A percentile compares a stretch with the other conserved stretches of the same genome.
Evolutionary conservation across 306 rosid genomes (phyloP).

Genomic region (Rosa chinensis): DNA sequence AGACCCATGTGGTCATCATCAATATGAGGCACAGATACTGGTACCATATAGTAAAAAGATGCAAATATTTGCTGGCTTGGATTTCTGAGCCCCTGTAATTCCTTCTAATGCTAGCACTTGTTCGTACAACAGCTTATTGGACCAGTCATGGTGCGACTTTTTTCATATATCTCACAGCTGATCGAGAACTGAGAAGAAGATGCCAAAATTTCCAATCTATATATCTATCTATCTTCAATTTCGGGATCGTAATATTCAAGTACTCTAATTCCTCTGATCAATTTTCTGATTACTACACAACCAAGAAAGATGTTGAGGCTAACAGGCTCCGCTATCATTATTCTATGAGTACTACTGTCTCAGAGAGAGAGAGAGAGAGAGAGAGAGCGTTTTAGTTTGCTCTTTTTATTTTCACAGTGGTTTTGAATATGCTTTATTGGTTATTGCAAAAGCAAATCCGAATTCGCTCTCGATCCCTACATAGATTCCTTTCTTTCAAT

Average conservation of each 20-base stretch:
- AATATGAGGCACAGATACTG: background rate
- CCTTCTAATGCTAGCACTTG: background rate
- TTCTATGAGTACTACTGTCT: slow-evolving; percentile 7
- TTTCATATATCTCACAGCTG: background rate
- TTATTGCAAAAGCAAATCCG: slow-evolving; percentile 58
- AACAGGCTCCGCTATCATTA: background rate
- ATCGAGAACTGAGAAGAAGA: background rate
- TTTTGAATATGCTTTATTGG: slow-evolving; percentile 51
- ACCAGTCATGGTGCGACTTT: background rate
- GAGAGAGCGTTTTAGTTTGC: background rate
- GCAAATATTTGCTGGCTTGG: slow-evolving; percentile 1
- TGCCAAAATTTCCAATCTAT: slow-evolving; percentile 3
- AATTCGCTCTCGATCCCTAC: slow-evolving; percentile 26
- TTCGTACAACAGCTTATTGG: background rate
- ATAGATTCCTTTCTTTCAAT: slow-evolving; percentile 68
- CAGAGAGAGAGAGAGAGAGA: background rate
- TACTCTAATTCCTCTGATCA: background rate
- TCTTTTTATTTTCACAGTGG: slow-evolving; percentile 21
- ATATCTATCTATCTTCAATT: background rate
- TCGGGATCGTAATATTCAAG: slow-evolving; percentile 15
- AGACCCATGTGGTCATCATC: slow-evolving; percentile 15
- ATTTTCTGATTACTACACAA: background rate
- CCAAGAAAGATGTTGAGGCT: slow-evolving; percentile 8
- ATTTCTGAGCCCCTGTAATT: background rate
- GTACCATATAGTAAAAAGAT: background rate